Base-by-base conservation (phyloP, 225 moss, liverwort and hornwort species). In the Anthoceros angustus region DNA sequence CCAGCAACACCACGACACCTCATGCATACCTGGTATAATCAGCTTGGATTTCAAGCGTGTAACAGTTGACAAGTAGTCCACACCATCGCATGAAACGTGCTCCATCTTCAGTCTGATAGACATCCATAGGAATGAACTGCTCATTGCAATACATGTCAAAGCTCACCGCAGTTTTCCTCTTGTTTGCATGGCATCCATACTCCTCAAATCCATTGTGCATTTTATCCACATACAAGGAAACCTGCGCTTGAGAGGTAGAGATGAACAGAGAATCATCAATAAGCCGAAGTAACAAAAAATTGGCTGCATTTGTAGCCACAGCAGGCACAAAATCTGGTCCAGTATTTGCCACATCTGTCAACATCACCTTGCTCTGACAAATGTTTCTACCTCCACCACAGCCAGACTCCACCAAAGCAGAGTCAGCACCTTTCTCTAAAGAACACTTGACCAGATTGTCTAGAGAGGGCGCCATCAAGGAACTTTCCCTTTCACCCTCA, bases 71-170 rank as follows among this genome's bases (percentile, higher is more conserved):
- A 21, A 98, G 82, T 70, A 98, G 82, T 48, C 95, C 95, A 75
- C 91, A 86, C 95, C 95, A 98, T 40, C 84, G 84, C 79, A 98
- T 91, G 69, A 91, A 98, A 70, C 82, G 86, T 43, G 88, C 95
- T 69, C 91, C 95, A 77, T 98, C 91, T 63, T 83, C 84, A 64
- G 81, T 98, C 74, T 73, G 70, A 45, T 98, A 91, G 25, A 86
- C 77, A 64, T 84, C 76, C 64, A 71, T 84, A 8, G 82, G 79
- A 10, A 79, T 60, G 60, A 77, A 68, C 9, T 75, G 67, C 45
- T 83, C 79, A 23, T 76, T 73, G 41, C 84, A 76, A 62, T 70
- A 72, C 70, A 87, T 63, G 66, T 79, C 65, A 75, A 98, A 91
- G 69, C 81, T 98, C 62, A 81, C 79, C 18, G 91, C 72, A 62